These are phyloP conservation scores for Gossypium longicalyx DNA, from an alignment of 345 rosid species.

Conservation along the genomic window DNA sequence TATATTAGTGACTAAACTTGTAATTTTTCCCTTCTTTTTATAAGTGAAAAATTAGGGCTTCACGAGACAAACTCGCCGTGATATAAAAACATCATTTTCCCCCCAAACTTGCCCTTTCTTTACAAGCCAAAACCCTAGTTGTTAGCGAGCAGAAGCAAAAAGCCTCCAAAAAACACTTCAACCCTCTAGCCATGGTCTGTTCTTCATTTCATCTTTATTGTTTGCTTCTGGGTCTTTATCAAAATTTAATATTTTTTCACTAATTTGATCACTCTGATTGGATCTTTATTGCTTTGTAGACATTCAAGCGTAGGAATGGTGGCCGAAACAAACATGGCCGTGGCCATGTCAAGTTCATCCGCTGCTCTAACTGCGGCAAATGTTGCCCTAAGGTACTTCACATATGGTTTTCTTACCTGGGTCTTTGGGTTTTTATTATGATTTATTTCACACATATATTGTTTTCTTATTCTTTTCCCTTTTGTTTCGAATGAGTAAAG, in stretches of 20 bases:
- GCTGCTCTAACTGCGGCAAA: slow-evolving; percentile 97
- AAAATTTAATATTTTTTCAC: background rate
- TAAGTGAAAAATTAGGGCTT: background rate
- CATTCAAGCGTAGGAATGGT: slow-evolving; percentile 95
- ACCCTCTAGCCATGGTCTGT: slow-evolving; percentile 6
- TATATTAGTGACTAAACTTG: background rate
- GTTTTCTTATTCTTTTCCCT: background rate
- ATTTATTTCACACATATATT: background rate
- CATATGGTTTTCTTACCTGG: background rate
- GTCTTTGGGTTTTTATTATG: background rate
- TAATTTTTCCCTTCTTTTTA: background rate
- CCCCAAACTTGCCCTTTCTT: no score
- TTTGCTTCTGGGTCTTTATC: background rate
- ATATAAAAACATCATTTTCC: background rate
- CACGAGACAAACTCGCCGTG: background rate
- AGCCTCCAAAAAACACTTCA: background rate
- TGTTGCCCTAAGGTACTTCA: slow-evolving; percentile 75
- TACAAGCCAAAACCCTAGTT: slow-evolving; percentile 4
- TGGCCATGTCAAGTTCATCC: slow-evolving; percentile 81
- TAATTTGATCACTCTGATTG: background rate
- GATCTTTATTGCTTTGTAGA: slow-evolving; percentile 30
- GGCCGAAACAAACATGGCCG: slow-evolving; percentile 98
- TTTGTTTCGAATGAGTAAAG: slow-evolving; percentile 21
- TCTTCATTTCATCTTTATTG: background rate
- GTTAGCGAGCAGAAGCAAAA: slow-evolving; percentile 5